Evolutionary conservation across 345 rosid species (phyloP), one percentile per base, ranked within the genome.

Genomic region (Arabidopsis thaliana): DNA sequence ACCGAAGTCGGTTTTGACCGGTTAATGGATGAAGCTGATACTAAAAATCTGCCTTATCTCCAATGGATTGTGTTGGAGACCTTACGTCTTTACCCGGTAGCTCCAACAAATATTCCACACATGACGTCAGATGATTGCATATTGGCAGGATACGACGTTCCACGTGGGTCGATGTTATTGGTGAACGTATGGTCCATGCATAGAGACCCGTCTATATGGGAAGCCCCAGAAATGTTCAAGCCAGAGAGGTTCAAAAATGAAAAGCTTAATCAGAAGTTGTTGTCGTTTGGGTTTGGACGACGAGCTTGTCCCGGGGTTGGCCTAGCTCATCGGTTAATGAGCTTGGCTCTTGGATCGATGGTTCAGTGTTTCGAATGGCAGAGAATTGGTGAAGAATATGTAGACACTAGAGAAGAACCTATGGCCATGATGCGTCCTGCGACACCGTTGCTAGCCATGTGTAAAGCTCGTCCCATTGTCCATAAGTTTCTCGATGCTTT

Each of bases 131-230:
- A 82, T 1, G 91, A 86, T 73, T 85, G 84, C 33, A 20, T 52
- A 3, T 79, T 87, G 55, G 82, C 76, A 79, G 94, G 89, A 5
- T 89, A 85, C 51, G 57, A 82, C 23, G 65, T 87, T 16, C 91
- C 88, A 28, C 24, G 80, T 14, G 71, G 84, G 32, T 81, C 94
- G 10, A 87, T 82, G 40, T 81, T 89, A 9, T 14, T 87, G 0
- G 82, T 86, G 7, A 87, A 90, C 14, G 79, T 72, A 5, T 90
- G 93, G 93, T 89, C 96, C 1, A 87, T 87, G 2, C 91, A 87
- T 20, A 71, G 89, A 59, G 92, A 89, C 76, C 83, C 87, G 0
- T 80, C 75, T 2, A 79, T 57, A 1, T 89, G 94, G 91, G 73
- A 72, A 25, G 83, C 81, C 7, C 80, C 83, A 6, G 69, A 69